A percentile compares a stretch with the other conserved stretches of the same genome.
Evolutionary conservation across 192 early-diverging fungal species (phyloP).

Genomic region (Coemansia guatemalensis): DNA sequence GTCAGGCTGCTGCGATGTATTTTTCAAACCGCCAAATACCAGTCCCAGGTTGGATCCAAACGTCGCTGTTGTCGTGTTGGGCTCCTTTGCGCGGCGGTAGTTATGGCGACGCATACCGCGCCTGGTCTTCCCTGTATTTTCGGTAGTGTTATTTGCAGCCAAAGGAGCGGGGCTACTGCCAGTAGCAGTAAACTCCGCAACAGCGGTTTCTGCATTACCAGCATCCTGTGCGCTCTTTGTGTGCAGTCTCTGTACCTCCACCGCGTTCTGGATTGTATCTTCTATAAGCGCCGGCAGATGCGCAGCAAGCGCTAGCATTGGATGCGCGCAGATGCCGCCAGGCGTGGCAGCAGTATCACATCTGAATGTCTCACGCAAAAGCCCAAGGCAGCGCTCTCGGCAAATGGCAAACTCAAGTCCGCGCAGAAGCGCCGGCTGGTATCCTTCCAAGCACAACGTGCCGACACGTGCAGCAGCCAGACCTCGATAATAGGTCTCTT

Average conservation of each 20-base stretch:
- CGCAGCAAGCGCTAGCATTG: slow-evolving; percentile 31
- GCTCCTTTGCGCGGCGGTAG: slow-evolving; percentile 17
- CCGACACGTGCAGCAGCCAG: slow-evolving; percentile 18
- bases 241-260: slow-evolving; percentile 4
- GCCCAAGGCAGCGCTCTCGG: slow-evolving; percentile 35
- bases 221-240: not conserved
- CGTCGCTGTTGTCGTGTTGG: slow-evolving; percentile 13
- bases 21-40: slow-evolving; percentile 32
- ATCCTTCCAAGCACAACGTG: slow-evolving; percentile 8
- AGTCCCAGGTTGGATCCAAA: slow-evolving; percentile 40
- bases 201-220: not conserved
- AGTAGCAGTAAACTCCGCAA: not conserved
- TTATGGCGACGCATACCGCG: slow-evolving; percentile 22
- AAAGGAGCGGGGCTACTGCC: not conserved
- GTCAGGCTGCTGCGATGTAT: not conserved
- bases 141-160: not conserved
- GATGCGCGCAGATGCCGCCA: not conserved
- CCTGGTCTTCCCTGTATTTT: not conserved
- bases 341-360: slow-evolving; percentile 9
- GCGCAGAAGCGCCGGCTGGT: slow-evolving; percentile 32
- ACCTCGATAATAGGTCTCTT: slow-evolving; percentile 3
- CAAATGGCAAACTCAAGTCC: slow-evolving; percentile 40
- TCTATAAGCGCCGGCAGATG: slow-evolving; percentile 32
- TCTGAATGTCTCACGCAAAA: slow-evolving; percentile 24
- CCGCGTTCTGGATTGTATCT: slow-evolving; percentile 11